A percentile compares a stretch with the other conserved stretches of the same genome.
Evolutionary conservation across 176 grass and related monocot genomes (phyloP).

Genomic region (Saccharum spontaneum): DNA sequence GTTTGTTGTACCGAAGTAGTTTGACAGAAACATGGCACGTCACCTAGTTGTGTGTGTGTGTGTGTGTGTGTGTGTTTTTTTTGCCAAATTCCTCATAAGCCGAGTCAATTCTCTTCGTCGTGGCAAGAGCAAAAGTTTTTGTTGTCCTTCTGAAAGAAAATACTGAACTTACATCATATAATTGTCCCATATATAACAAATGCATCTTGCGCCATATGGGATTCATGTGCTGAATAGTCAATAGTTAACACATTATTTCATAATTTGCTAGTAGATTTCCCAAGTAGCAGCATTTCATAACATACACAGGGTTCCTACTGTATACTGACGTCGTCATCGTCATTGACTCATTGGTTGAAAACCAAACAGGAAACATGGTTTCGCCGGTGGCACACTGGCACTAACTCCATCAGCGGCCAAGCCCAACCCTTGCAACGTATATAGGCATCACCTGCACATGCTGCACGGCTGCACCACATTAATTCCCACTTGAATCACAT

Average conservation of each 20-base stretch:
- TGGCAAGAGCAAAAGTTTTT: neutral
- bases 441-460: too few relatives aligned
- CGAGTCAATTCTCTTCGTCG: neutral
- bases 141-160: neutral
- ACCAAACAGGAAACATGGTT: too few relatives aligned
- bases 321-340: too few relatives aligned
- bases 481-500: neutral
- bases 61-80: too few relatives aligned
- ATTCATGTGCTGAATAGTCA: neutral
- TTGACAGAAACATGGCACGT: neutral
- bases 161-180: neutral
- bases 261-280: constrained; percentile 1
- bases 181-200: neutral
- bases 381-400: too few relatives aligned
- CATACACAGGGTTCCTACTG: too few relatives aligned
- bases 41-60: neutral
- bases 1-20: neutral
- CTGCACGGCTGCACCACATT: too few relatives aligned
- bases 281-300: neutral
- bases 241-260: neutral
- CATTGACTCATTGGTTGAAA: too few relatives aligned
- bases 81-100: neutral
- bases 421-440: too few relatives aligned
- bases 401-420: too few relatives aligned
- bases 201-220: neutral